Percentiles rank a stretch among this genome's conserved stretches.
These are phyloP conservation scores for Aegle marmelos DNA, from an alignment of 345 rosid genomes.

Conservation along the genomic window DNA sequence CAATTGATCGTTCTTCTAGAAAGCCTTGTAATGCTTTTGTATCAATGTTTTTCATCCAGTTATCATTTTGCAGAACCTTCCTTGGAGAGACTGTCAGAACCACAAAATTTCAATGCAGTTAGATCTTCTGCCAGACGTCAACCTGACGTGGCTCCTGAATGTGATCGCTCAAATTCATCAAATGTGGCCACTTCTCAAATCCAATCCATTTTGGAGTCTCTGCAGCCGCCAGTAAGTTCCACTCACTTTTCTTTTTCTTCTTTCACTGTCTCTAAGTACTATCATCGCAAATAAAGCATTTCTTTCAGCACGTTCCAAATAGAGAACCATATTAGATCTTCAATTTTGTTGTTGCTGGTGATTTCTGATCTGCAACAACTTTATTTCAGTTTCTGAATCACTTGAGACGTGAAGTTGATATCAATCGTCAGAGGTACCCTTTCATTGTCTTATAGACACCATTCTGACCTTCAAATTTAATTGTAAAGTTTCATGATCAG, in stretches of 20 bases:
- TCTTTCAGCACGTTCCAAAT: neutral
- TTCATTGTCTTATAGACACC: too few relatives aligned
- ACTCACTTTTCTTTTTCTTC: neutral
- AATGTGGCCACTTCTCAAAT: constrained; percentile 13
- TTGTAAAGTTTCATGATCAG: neutral
- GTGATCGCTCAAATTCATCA: constrained; percentile 2
- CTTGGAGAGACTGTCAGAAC: constrained; percentile 26
- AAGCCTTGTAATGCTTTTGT: neutral
- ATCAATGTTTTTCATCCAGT: neutral
- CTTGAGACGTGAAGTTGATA: too few relatives aligned
- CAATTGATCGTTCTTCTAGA: neutral
- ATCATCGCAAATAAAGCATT: neutral
- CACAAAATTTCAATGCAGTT: constrained; percentile 9
- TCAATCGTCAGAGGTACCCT: too few relatives aligned
- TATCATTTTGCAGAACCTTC: constrained; percentile 25
- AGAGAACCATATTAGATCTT: neutral
- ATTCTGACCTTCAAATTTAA: constrained; percentile 30
- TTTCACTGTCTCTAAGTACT: neutral
- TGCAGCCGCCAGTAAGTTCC: constrained; percentile 36
- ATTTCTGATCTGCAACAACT: neutral
- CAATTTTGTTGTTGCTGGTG: constrained; percentile 27
- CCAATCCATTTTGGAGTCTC: constrained; percentile 36
- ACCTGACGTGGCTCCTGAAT: constrained; percentile 16
- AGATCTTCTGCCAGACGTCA: constrained; percentile 23
- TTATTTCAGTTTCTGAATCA: too few relatives aligned